Percentiles rank a stretch among this genome's conserved stretches.
Conservation (phyloP, 1,284 basidiomycete genomes). For the Veloboletus limbatus region DNA sequence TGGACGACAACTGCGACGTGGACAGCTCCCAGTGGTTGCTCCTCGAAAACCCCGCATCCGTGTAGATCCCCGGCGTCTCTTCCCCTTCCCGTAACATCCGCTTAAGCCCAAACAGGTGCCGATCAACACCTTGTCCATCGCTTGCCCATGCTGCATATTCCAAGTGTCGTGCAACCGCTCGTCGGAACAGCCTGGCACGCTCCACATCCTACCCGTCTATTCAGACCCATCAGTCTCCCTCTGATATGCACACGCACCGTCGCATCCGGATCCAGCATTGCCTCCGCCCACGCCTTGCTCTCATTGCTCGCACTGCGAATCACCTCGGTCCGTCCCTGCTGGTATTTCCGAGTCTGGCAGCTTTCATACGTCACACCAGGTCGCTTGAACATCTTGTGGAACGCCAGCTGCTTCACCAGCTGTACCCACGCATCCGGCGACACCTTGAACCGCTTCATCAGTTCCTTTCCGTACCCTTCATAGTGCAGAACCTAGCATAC, state of each 20-base stretch:
- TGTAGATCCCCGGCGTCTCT: slow-evolving; percentile 74
- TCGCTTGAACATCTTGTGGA: slow-evolving; percentile 80
- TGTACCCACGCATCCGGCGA: slow-evolving; percentile 97
- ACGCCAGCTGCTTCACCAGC: slow-evolving; percentile 94
- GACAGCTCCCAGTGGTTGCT: slow-evolving; percentile 91
- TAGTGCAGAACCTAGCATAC: slow-evolving; percentile 72
- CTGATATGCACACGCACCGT: slow-evolving; percentile 40
- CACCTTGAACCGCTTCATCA: slow-evolving; percentile 85
- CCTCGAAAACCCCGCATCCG: slow-evolving; percentile 69
- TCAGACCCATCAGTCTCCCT: slow-evolving; percentile 3
- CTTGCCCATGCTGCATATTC: slow-evolving; percentile 90
- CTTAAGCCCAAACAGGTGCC: slow-evolving; percentile 94
- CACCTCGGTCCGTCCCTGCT: slow-evolving; percentile 91
- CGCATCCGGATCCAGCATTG: slow-evolving; percentile 71
- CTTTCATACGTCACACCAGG: slow-evolving; percentile 92
- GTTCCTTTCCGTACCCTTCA: slow-evolving; percentile 87
- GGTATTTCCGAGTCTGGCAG: slow-evolving; percentile 92
- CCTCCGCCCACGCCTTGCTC: slow-evolving; percentile 82
- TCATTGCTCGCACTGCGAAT: slow-evolving; percentile 86
- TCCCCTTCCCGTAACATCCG: slow-evolving; percentile 79
- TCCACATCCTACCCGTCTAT: slow-evolving; percentile 48
- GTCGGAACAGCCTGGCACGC: slow-evolving; percentile 71
- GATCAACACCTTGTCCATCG: slow-evolving; percentile 92
- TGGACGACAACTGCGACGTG: slow-evolving; percentile 84
- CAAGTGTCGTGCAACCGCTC: slow-evolving; percentile 80